These are phyloP conservation scores for Penicillium salamii DNA, from an alignment of 495 filamentous ascomycete species.

Conservation along the genomic window DNA sequence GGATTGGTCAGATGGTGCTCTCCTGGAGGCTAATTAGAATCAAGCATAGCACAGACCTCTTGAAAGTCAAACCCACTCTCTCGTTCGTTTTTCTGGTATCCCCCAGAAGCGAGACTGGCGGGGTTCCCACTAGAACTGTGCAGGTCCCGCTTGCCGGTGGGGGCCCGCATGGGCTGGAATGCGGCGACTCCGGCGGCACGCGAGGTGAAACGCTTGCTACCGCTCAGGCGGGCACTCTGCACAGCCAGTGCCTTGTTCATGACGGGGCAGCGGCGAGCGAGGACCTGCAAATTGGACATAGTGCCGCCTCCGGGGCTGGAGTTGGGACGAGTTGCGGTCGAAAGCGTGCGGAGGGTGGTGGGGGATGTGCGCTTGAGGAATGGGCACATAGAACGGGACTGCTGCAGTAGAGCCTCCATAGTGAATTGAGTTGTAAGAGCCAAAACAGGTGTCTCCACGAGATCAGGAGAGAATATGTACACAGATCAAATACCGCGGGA, in stretches of 20 bases:
- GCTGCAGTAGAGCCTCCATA: constrained; percentile 93
- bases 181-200: constrained; percentile 33
- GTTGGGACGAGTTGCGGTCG: constrained; percentile 69
- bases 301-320: constrained; percentile 78
- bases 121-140: constrained; percentile 75
- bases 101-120: constrained; percentile 65
- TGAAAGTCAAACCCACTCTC: constrained; percentile 41
- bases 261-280: constrained; percentile 92
- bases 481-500: no score
- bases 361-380: constrained; percentile 94
- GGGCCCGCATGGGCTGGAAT: constrained; percentile 31
- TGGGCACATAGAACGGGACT: constrained; percentile 92
- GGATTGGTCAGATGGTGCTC: constrained; percentile 23
- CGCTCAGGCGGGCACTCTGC: constrained; percentile 64
- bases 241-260: constrained; percentile 97
- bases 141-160: constrained; percentile 62
- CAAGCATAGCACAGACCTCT: neutral
- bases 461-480: neutral
- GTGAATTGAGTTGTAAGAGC: constrained; percentile 3
- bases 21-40: constrained; percentile 17
- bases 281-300: constrained; percentile 95
- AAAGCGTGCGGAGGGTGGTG: constrained; percentile 81
- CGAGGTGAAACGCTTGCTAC: constrained; percentile 46
- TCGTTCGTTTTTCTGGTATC: constrained; percentile 58
- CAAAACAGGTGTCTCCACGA: neutral